Evolutionary conservation across 2,329 filamentous ascomycete genomes (phyloP).

Genomic region (Penicillium hesseltinei): DNA sequence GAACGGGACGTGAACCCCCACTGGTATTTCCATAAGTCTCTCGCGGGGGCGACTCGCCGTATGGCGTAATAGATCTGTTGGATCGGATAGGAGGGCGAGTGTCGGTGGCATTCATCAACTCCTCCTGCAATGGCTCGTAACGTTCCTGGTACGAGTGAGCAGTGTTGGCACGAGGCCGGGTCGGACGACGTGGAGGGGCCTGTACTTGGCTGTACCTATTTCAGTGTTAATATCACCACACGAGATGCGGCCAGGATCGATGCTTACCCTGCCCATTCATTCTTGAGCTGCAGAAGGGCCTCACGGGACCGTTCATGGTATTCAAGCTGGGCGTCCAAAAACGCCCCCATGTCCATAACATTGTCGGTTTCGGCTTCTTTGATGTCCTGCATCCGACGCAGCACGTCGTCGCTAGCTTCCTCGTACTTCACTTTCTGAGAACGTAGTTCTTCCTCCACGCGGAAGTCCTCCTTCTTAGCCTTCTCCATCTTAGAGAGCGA

Average conservation of each 20-base stretch:
- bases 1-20: slow-evolving; percentile 46
- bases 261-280: slow-evolving; percentile 63
- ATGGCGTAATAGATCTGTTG: slow-evolving; percentile 34
- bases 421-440: slow-evolving; percentile 94
- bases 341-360: slow-evolving; percentile 72
- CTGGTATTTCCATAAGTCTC: slow-evolving; percentile 35
- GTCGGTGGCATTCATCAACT: slow-evolving; percentile 49
- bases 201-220: slow-evolving; percentile 22
- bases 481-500: slow-evolving; percentile 89
- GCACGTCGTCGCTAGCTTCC: slow-evolving; percentile 88
- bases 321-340: slow-evolving; percentile 83
- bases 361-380: slow-evolving; percentile 86
- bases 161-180: slow-evolving; percentile 61
- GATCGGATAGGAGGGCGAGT: slow-evolving; percentile 56
- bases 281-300: slow-evolving; percentile 68
- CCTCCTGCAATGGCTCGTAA: slow-evolving; percentile 57
- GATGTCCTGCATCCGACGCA: slow-evolving; percentile 91
- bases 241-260: background rate
- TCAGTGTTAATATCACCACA: slow-evolving; percentile 14
- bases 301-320: slow-evolving; percentile 91
- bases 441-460: slow-evolving; percentile 87
- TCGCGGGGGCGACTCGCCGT: slow-evolving; percentile 37
- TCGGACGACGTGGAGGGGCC: slow-evolving; percentile 39
- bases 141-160: slow-evolving; percentile 63
- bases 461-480: slow-evolving; percentile 88